These are phyloP conservation scores for Clathrus columnatus DNA, from an alignment of 768 basidiomycete species.

Conservation along the genomic window DNA sequence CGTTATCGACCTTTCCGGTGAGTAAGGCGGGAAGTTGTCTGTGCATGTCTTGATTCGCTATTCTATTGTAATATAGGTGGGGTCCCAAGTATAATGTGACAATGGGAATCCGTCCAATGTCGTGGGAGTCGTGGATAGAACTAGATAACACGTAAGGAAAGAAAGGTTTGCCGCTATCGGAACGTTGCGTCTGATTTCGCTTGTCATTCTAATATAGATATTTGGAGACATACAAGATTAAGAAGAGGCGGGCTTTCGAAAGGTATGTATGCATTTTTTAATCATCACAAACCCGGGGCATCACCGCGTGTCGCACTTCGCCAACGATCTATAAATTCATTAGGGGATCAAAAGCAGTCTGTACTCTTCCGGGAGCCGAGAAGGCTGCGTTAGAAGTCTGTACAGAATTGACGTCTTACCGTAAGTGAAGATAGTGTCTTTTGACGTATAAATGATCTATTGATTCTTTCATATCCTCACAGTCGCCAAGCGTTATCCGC, in stretches of 20 bases:
- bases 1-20: constrained; percentile 20
- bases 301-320: background rate
- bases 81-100: constrained; percentile 24
- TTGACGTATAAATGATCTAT: no score
- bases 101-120: constrained; percentile 61
- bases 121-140: constrained; percentile 68
- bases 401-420: constrained; percentile 7
- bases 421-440: no score
- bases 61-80: no score
- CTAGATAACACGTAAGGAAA: constrained; percentile 8
- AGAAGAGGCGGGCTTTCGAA: constrained; percentile 1
- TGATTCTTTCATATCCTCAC: background rate
- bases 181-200: background rate
- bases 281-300: background rate
- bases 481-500: constrained; percentile 35
- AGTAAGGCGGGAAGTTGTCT: constrained; percentile 5
- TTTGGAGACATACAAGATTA: constrained; percentile 2
- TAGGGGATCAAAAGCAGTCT: constrained; percentile 38
- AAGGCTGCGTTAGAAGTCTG: constrained; percentile 9
- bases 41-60: no score
- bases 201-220: constrained; percentile 1
- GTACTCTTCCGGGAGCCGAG: constrained; percentile 33
- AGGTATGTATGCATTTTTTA: background rate
- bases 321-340: background rate
- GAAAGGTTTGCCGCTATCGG: background rate